These are phyloP conservation scores for Aspergillus persii DNA, from an alignment of 2,329 filamentous ascomycete species.

Conservation along the genomic window DNA sequence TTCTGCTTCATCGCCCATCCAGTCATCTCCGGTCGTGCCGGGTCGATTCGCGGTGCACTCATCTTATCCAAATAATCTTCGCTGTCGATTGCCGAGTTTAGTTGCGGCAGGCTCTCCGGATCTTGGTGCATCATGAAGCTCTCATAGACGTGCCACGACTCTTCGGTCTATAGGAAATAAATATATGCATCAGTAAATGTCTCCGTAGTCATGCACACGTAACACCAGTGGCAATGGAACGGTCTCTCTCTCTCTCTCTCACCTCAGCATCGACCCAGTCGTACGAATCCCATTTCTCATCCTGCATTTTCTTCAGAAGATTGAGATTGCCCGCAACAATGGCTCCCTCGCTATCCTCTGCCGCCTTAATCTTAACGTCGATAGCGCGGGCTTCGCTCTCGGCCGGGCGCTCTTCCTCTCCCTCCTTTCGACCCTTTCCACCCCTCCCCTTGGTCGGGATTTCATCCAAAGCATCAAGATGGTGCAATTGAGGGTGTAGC, in stretches of 20 bases:
- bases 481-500: slow-evolving; percentile 86
- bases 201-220: background rate
- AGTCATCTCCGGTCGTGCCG: slow-evolving; percentile 42
- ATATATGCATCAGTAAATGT: slow-evolving; percentile 16
- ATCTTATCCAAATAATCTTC: slow-evolving; percentile 63
- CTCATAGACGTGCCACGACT: slow-evolving; percentile 73
- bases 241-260: slow-evolving; percentile 3
- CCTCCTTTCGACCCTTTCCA: slow-evolving; percentile 37
- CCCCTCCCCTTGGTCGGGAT: slow-evolving; percentile 44
- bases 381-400: slow-evolving; percentile 67
- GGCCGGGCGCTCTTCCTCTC: slow-evolving; percentile 46
- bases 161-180: slow-evolving; percentile 48
- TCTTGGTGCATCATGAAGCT: slow-evolving; percentile 64
- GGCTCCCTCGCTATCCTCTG: slow-evolving; percentile 63
- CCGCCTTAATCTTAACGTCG: slow-evolving; percentile 81
- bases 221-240: background rate
- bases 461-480: slow-evolving; percentile 81
- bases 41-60: slow-evolving; percentile 53
- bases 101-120: slow-evolving; percentile 43
- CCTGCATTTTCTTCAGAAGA: slow-evolving; percentile 73
- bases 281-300: slow-evolving; percentile 77
- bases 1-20: slow-evolving; percentile 47
- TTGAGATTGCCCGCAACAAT: slow-evolving; percentile 70
- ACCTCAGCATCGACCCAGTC: slow-evolving; percentile 77
- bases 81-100: slow-evolving; percentile 56